Conservation (phyloP, 2,329 filamentous ascomycete genomes). For the Alternaria sp. region DNA sequence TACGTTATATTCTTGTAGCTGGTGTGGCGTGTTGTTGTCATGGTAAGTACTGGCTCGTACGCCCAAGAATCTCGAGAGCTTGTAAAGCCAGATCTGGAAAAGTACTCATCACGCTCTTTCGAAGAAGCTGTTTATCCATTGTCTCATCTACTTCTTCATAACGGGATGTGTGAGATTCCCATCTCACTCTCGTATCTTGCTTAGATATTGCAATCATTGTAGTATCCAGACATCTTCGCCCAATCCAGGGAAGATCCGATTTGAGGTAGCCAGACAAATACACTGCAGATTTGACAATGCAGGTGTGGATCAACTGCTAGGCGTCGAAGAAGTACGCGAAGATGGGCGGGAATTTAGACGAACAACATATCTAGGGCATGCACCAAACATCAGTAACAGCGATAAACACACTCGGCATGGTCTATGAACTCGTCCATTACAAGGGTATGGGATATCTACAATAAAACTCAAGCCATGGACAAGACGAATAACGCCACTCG, state of each 20-base stretch:
- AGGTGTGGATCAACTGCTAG: fast-evolving
- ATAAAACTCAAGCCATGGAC: slow-evolving; percentile 17
- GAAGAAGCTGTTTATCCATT: background rate
- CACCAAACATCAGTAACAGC: background rate
- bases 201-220: background rate
- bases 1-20: background rate
- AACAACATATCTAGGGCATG: background rate
- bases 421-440: slow-evolving; percentile 23
- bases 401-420: background rate
- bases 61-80: background rate
- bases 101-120: background rate
- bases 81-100: background rate
- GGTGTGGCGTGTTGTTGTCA: background rate
- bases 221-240: background rate
- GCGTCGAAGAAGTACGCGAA: background rate
- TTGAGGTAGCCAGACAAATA: background rate
- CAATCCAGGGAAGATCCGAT: background rate
- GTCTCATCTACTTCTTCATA: background rate
- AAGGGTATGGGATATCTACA: slow-evolving; percentile 45
- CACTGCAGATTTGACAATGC: background rate
- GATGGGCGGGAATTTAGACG: fast-evolving
- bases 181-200: background rate
- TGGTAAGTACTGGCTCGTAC: background rate
- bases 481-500: slow-evolving; percentile 8
- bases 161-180: background rate